Evolutionary conservation across 768 basidiomycete species (phyloP).

Genomic region (Pisolithus marmoratus): DNA sequence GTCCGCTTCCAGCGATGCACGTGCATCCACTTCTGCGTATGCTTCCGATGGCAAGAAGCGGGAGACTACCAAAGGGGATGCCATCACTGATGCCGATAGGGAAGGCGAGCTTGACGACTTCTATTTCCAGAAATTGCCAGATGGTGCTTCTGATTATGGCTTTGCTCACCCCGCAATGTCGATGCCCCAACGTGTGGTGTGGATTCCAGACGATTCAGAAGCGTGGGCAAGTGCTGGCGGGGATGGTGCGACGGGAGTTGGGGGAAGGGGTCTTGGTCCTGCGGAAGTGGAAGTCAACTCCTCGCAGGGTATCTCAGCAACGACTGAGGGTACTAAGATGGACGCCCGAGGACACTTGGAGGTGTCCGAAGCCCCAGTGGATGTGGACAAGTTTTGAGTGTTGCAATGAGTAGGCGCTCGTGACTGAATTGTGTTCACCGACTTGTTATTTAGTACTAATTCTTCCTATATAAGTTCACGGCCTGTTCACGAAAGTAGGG

Average conservation of each 20-base stretch:
- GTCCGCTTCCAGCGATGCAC: background rate
- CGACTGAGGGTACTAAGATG: constrained; percentile 48
- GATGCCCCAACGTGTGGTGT: constrained; percentile 70
- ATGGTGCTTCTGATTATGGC: constrained; percentile 43
- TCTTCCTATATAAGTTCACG: no score
- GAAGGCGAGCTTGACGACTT: constrained; percentile 12
- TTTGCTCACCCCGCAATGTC: constrained; percentile 86
- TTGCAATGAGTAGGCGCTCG: background rate
- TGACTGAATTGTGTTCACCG: background rate
- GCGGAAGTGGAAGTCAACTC: constrained; percentile 57
- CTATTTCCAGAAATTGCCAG: constrained; percentile 19
- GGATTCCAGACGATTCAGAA: constrained; percentile 76
- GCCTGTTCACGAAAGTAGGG: no score
- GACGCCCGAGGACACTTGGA: constrained; percentile 53
- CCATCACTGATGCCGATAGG: constrained; percentile 5
- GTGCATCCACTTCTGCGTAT: background rate
- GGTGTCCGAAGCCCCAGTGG: constrained; percentile 17
- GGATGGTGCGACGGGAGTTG: background rate
- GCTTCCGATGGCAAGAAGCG: background rate
- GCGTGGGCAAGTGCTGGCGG: constrained; percentile 8
- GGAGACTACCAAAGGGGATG: constrained; percentile 9
- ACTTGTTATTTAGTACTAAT: background rate
- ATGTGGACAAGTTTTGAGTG: constrained; percentile 25
- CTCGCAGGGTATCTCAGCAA: constrained; percentile 47
- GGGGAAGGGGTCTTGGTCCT: constrained; percentile 43